Conservation (phyloP, 2,329 filamentous ascomycete species). For the Aspergillus alliaceus region DNA sequence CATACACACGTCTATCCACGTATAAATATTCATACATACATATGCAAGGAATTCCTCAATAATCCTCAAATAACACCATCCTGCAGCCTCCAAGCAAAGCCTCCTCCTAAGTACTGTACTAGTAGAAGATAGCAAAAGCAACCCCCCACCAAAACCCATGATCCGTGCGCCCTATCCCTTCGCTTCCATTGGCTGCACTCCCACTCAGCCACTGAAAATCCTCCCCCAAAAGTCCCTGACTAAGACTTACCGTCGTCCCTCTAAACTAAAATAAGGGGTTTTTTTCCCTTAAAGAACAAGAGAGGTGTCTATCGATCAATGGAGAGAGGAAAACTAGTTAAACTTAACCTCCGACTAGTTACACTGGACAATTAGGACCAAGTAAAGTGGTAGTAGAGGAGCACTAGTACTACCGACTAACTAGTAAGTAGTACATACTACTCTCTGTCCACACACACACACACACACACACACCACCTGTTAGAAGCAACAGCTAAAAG, state of each 20-base stretch:
- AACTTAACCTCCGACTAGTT: not conserved
- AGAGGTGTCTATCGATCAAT: not conserved
- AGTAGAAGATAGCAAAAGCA: not conserved
- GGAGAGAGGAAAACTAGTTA: not conserved
- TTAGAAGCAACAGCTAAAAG: too few relatives aligned
- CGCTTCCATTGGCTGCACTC: not conserved
- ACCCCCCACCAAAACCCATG: not conserved
- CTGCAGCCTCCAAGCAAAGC: not conserved
- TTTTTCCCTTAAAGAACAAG: not conserved
- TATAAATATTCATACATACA: not conserved
- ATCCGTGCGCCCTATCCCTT: not conserved
- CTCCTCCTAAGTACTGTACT: not conserved
- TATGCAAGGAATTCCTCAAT: not conserved
- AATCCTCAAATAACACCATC: not conserved
- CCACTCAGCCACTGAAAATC: not conserved
- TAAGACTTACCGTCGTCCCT: not conserved
- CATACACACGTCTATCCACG: not conserved
- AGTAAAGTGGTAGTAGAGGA: too few relatives aligned
- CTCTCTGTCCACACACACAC: not conserved
- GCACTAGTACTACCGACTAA: too few relatives aligned
- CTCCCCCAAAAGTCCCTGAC: not conserved
- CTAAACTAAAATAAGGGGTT: not conserved
- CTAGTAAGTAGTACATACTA: too few relatives aligned
- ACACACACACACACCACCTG: too few relatives aligned
- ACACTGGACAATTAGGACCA: not conserved